Percentiles rank a stretch among this genome's conserved stretches.
phyloP scores from a whole-genome alignment of 2,329 filamentous ascomycete species.

The Scorias spongiosa region DNA sequence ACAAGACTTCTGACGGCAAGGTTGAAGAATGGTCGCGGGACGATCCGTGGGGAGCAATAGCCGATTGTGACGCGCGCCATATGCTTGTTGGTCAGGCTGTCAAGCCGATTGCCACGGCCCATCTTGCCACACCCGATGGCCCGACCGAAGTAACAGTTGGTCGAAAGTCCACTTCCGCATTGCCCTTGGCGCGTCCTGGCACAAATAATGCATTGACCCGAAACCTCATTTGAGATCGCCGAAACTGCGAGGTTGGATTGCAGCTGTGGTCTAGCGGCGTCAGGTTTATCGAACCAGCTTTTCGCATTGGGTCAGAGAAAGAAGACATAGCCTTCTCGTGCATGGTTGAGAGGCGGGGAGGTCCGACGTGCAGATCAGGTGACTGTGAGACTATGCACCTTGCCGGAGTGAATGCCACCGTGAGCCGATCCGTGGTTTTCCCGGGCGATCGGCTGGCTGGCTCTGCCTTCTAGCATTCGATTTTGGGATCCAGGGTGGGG shows the following conservation, averaged over 20 bases:
- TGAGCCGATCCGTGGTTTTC: neutral
- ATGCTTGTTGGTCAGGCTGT: too few species aligned
- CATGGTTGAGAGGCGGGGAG: slow-evolving; percentile 2
- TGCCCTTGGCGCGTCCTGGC: too few species aligned
- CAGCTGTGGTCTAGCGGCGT: neutral
- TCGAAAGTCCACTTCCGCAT: too few species aligned
- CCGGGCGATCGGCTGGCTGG: too few species aligned
- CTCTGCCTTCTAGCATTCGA: too few species aligned
- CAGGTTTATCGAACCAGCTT: neutral
- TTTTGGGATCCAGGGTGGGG: too few species aligned
- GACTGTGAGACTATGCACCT: slow-evolving; percentile 8
- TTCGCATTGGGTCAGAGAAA: neutral
- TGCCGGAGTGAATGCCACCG: slow-evolving; percentile 8
- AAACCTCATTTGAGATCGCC: too few species aligned
- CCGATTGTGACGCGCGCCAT: neutral
- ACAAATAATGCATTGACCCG: too few species aligned
- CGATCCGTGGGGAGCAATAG: neutral
- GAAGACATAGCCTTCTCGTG: neutral
- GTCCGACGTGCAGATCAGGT: slow-evolving; percentile 4
- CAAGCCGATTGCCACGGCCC: too few species aligned
- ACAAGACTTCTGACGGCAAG: neutral
- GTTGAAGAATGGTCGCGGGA: neutral
- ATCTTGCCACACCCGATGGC: too few species aligned
- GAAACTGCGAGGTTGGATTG: too few species aligned
- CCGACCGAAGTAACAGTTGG: too few species aligned